Percentiles rank a stretch among this genome's conserved stretches.
phyloP scores from a whole-genome alignment of 352 stramenopile species.

The Pythium chondricola region DNA sequence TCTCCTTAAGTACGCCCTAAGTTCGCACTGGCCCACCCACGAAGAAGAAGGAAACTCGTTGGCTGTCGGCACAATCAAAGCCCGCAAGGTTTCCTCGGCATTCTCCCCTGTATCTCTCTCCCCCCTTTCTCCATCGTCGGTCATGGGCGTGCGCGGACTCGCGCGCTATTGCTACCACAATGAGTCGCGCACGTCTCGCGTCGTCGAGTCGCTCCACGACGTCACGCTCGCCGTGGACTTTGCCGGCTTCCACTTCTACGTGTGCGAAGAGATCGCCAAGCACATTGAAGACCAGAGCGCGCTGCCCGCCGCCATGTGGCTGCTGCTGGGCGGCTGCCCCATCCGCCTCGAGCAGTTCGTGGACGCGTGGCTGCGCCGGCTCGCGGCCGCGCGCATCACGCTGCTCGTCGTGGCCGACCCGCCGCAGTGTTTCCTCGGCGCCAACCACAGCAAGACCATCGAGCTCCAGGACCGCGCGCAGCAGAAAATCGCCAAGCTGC shows the following conservation, averaged over 20 bases:
- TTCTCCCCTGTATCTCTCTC: no score
- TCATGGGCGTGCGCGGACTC: conserved; percentile 64
- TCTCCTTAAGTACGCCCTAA: no score
- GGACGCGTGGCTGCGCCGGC: conserved; percentile 20
- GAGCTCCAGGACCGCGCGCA: conserved; percentile 43
- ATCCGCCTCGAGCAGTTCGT: conserved; percentile 45
- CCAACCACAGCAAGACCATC: conserved; percentile 56
- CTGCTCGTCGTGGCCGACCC: conserved; percentile 73
- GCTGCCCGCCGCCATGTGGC: conserved; percentile 36
- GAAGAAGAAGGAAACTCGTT: no score
- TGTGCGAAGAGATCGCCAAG: conserved; percentile 51
- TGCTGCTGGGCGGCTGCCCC: conserved; percentile 45
- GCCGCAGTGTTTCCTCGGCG: conserved; percentile 66
- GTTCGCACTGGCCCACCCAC: no score
- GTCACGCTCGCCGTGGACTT: conserved; percentile 80
- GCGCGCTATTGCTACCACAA: conserved; percentile 51
- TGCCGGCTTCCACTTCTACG: conserved; percentile 67
- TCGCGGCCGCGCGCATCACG: conserved; percentile 34
- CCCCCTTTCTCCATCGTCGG: no score
- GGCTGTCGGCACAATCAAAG: no score
- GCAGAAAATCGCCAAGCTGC: conserved; percentile 48
- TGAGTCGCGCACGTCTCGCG: conserved; percentile 33
- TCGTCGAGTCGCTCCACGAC: conserved; percentile 32
- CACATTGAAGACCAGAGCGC: conserved; percentile 23
- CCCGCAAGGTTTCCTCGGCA: no score